Base-by-base conservation (phyloP, 164 flowering plant genomes). In the Platanus orientalis region DNA sequence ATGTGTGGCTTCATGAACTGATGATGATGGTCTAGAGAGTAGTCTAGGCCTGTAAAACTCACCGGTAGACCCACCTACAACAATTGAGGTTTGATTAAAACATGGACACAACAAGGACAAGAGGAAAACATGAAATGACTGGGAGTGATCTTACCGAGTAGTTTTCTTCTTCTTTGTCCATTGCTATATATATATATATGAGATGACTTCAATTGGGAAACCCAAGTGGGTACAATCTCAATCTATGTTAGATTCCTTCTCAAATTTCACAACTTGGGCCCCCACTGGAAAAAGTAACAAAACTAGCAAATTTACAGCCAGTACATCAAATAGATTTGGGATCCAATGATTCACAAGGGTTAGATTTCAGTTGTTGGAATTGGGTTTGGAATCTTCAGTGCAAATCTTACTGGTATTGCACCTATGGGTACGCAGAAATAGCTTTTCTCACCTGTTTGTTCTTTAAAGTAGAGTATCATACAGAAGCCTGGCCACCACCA, bases 131-230 rank as follows among this genome's bases (percentile, higher is more conserved):
- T 4, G 48, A 52, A 54, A 62, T 13, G 54, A 39, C 50, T 21
- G 25, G 39, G 50, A 5, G 29, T n/a, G 2, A 50, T 39, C 65
- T 32, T 84, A 89, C 92, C 75, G 78, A 58, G 80, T 79, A 86
- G 72, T 78, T 75, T 25, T 78, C 72, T 59, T 75, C 89, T 64
- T 84, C 82, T 71, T 79, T 81, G 76, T 83, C 87, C 92, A 86
- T 86, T 62, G 49, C 20, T 45, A 45, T 45, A 45, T 45, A 45
- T 45, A 45, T 45, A 45, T 57, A 20, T 32, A 48, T 26, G 51
- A 6, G 20, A 55, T 14, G 32, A 39, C 58, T 60, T 55, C 57
- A 62, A 45, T 1, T 45, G 20, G 49, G 16, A 19, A 45, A 16
- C 12, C 49, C 49, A 36, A 36, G 49, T 45, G 49, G 16, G 16